Evolutionary conservation across 345 rosid genomes (phyloP), one percentile per base, ranked within the genome.

Genomic region (Erysimum cheiranthoides): DNA sequence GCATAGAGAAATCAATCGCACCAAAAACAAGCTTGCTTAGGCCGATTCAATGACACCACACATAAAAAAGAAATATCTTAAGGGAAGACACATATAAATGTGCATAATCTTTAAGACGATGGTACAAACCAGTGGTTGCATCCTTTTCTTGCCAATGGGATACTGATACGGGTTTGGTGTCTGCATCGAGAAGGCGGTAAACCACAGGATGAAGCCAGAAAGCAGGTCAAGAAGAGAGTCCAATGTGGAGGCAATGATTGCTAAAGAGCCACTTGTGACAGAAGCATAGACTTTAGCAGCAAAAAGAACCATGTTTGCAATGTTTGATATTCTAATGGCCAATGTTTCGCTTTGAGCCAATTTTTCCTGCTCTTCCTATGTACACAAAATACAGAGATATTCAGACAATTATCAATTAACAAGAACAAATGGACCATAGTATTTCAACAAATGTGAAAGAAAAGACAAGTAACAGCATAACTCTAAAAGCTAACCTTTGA

Each of bases 171-270:
- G 99, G 57, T 87, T 95, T 51, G 94, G 96, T 21, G 96, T 95
- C 82, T 91, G 93, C 98, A 95, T 95, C 12, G 98, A 90, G 82
- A 95, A 95, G 69, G 99, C 99, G 65, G 98, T 89, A 80, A 95
- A 95, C 99, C 99, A 95, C 27, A 95, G 81, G 84, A 95, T 95
- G 82, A 95, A 92, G 58, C 99, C 97, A 25, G 99, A 95, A n/a
- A 95, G 87, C 69, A 95, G 98, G 78, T 95, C 99, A 50, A 95
- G 99, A 77, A 95, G 97, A 57, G 99, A 95, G 81, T 95, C 99
- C 73, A 95, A 80, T 10, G 99, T 95, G 51, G 99, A 95, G 10
- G 99, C 99, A 61, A 95, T 84, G 73, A 95, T 95, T 47, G 99
- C 97, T 78, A 95, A 79, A 27, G 99, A 95, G 68, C 98, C 97